These are phyloP conservation scores for Hericium coralloides DNA, from an alignment of 768 basidiomycete species.

Conservation along the genomic window DNA sequence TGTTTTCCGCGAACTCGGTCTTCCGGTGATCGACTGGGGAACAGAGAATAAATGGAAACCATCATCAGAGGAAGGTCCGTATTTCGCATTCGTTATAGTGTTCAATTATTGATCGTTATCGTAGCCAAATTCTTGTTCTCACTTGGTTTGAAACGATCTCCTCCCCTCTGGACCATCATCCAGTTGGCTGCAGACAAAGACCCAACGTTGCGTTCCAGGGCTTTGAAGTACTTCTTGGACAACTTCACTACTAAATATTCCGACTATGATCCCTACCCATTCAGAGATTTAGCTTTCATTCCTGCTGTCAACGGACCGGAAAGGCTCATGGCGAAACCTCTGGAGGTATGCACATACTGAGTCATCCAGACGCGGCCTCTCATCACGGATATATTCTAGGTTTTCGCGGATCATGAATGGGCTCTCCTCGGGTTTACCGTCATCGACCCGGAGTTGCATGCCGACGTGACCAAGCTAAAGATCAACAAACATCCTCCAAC, in stretches of 20 bases:
- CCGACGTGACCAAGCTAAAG: constrained; percentile 56
- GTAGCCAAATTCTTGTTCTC: constrained; percentile 74
- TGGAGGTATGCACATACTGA: constrained; percentile 41
- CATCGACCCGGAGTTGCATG: constrained; percentile 42
- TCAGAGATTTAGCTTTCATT: constrained; percentile 61
- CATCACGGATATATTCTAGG: constrained; percentile 32
- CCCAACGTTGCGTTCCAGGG: constrained; percentile 39
- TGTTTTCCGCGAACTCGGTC: constrained; percentile 55
- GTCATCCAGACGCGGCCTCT: background rate
- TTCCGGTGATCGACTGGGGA: constrained; percentile 89
- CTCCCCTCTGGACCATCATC: constrained; percentile 58
- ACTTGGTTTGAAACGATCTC: constrained; percentile 60
- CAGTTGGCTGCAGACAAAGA: constrained; percentile 56
- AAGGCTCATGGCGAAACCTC: constrained; percentile 48
- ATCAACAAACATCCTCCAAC: constrained; percentile 64
- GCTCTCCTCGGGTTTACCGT: constrained; percentile 69
- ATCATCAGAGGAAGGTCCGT: constrained; percentile 78
- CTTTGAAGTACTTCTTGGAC: constrained; percentile 77
- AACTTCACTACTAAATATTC: constrained; percentile 55
- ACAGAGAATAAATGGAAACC: constrained; percentile 66
- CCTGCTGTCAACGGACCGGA: constrained; percentile 55
- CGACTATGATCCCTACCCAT: constrained; percentile 47
- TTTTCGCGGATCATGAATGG: constrained; percentile 62
- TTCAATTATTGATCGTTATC: background rate
- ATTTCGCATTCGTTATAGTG: background rate